Evolutionary conservation across 176 grass and related monocot species (phyloP).

Genomic region (Otatea glauca): DNA sequence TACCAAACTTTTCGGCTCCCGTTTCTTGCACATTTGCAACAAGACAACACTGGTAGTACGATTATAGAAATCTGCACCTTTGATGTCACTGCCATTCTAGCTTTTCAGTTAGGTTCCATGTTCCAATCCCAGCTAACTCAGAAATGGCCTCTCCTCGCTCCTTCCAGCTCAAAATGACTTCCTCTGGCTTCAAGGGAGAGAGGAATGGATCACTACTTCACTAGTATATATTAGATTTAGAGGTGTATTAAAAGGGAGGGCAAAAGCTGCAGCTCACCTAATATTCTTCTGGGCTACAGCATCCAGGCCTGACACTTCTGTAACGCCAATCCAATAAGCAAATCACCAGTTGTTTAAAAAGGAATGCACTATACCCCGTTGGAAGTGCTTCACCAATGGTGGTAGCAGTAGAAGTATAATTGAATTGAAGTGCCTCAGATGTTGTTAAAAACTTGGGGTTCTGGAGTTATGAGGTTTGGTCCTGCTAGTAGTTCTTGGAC

Average conservation of each 20-base stretch:
- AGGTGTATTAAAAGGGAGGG: slow-evolving; percentile 28
- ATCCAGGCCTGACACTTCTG: neutral
- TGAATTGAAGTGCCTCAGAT: neutral
- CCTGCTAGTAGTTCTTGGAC: neutral
- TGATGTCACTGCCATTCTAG: slow-evolving; percentile 11
- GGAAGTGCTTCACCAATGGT: neutral
- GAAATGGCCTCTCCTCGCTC: slow-evolving; percentile 38
- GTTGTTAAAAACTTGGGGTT: neutral
- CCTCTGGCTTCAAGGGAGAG: slow-evolving; percentile 52
- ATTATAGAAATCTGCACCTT: neutral
- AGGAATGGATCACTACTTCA: neutral
- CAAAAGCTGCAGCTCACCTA: slow-evolving; percentile 59
- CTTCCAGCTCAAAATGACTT: slow-evolving; percentile 45
- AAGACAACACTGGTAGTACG: neutral
- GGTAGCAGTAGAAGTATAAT: neutral
- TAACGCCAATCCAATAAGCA: slow-evolving; percentile 7
- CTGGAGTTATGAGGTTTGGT: neutral
- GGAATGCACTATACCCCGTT: neutral
- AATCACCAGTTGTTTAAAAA: neutral
- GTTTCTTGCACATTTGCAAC: slow-evolving; percentile 15
- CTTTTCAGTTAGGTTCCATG: slow-evolving; percentile 51
- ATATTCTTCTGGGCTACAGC: slow-evolving; percentile 36
- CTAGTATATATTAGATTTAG: neutral
- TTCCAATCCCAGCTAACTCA: slow-evolving; percentile 57
- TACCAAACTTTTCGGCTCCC: slow-evolving; percentile 1